Percentiles rank a stretch among this genome's conserved stretches.
Conservation (phyloP, 2,329 filamentous ascomycete species). For the Neodidymelliopsis sp. region DNA sequence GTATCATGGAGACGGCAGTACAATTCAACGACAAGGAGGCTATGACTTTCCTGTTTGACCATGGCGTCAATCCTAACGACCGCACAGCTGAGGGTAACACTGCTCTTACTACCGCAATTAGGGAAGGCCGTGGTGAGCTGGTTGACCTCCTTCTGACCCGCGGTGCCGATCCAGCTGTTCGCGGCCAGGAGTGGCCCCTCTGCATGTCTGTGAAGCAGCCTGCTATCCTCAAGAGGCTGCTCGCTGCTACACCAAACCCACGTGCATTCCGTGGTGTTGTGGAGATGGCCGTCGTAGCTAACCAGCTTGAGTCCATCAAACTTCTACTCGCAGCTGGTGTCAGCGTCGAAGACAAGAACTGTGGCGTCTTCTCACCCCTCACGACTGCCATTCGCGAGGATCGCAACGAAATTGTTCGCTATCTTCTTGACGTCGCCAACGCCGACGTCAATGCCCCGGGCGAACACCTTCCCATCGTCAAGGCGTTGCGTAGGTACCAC, state of each 20-base stretch:
- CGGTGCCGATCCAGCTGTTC: conserved; percentile 68
- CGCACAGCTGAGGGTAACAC: conserved; percentile 65
- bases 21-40: conserved; percentile 68
- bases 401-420: conserved; percentile 66
- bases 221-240: conserved; percentile 64
- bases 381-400: conserved; percentile 72
- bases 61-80: conserved; percentile 68
- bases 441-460: conserved; percentile 73
- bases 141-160: conserved; percentile 65
- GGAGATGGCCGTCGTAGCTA: conserved; percentile 71
- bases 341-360: conserved; percentile 74
- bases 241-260: conserved; percentile 63
- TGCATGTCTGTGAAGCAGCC: conserved; percentile 72
- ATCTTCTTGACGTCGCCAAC: conserved; percentile 66
- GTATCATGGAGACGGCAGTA: conserved; percentile 71
- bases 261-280: conserved; percentile 71
- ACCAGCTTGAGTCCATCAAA: conserved; percentile 72
- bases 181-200: conserved; percentile 74
- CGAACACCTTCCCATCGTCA: conserved; percentile 75
- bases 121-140: conserved; percentile 65
- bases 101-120: conserved; percentile 71
- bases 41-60: conserved; percentile 66
- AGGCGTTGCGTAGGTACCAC: conserved; percentile 67
- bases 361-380: conserved; percentile 74
- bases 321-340: conserved; percentile 70